These are phyloP conservation scores for Posidonia australis DNA, from an alignment of 106 monocot species.

Conservation along the genomic window DNA sequence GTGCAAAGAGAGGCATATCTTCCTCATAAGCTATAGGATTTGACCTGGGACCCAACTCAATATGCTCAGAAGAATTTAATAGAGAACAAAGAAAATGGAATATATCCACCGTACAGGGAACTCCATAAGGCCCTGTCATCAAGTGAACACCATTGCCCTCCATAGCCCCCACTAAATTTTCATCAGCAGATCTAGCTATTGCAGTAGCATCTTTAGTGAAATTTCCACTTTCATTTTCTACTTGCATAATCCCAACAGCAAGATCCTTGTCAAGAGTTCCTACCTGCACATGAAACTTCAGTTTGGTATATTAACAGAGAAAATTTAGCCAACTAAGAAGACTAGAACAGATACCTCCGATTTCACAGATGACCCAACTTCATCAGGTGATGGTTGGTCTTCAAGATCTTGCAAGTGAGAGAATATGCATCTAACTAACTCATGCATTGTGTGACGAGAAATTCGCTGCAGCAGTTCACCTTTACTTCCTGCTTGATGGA, in stretches of 20 bases:
- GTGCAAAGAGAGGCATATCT: slow-evolving; percentile 88
- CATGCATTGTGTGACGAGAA: slow-evolving; percentile 81
- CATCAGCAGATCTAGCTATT: slow-evolving; percentile 17
- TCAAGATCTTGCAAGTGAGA: slow-evolving; percentile 36
- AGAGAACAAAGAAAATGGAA: slow-evolving; percentile 88
- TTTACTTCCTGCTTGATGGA: slow-evolving; percentile 85
- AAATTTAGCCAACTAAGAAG: background rate
- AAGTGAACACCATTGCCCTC: slow-evolving; percentile 18
- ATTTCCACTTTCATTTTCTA: slow-evolving; percentile 56
- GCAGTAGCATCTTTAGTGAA: slow-evolving; percentile 6
- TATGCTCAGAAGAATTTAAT: slow-evolving; percentile 64
- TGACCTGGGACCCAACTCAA: slow-evolving; percentile 42
- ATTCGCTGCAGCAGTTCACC: slow-evolving; percentile 86
- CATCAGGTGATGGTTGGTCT: background rate
- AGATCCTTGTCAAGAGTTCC: slow-evolving; percentile 42
- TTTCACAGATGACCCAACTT: background rate
- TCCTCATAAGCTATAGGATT: slow-evolving; percentile 79
- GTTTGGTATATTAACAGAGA: background rate
- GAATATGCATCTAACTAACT: slow-evolving; percentile 62
- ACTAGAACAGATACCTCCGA: slow-evolving; percentile 30
- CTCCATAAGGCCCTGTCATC: slow-evolving; percentile 55
- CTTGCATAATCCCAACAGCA: slow-evolving; percentile 41
- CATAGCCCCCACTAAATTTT: slow-evolving; percentile 9
- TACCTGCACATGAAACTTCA: slow-evolving; percentile 27
- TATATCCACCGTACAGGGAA: slow-evolving; percentile 82